phyloP scores from a whole-genome alignment of 2,329 filamentous ascomycete genomes.

The Lojkania enalia region DNA sequence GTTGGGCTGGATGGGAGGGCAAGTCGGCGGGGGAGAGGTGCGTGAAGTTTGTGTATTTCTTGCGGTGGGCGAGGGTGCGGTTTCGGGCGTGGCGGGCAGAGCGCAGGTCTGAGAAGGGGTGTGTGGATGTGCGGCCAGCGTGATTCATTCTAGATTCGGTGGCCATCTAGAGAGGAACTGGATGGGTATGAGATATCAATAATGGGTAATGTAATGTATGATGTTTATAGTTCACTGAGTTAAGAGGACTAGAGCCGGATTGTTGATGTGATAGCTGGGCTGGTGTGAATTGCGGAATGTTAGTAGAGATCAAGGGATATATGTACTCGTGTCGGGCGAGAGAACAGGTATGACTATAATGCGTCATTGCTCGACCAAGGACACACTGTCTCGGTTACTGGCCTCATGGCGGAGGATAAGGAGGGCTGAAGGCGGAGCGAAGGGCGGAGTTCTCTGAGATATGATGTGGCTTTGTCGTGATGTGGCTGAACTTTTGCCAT shows the following conservation, averaged over 20 bases:
- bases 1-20: slow-evolving; percentile 3
- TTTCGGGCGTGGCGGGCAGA: slow-evolving; percentile 3
- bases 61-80: slow-evolving; percentile 1
- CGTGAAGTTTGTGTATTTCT: slow-evolving; percentile 13
- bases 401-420: neutral
- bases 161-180: neutral
- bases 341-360: too few species aligned
- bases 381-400: neutral
- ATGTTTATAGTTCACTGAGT: slow-evolving; percentile 8
- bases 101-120: slow-evolving; percentile 11
- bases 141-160: slow-evolving; percentile 5
- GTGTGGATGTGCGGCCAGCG: slow-evolving; percentile 5
- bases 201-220: neutral
- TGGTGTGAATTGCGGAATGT: neutral
- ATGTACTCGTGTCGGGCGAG: too few species aligned
- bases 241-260: slow-evolving; percentile 9
- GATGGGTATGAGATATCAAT: neutral
- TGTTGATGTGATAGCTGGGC: neutral
- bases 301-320: too few species aligned
- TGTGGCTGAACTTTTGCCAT: too few species aligned
- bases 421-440: slow-evolving; percentile 9
- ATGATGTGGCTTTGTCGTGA: too few species aligned
- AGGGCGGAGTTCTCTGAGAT: too few species aligned
- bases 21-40: slow-evolving; percentile 7
- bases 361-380: too few species aligned